Evolutionary conservation across 805 yeast species (phyloP).

Genomic region (Pichia sporocuriosa): DNA sequence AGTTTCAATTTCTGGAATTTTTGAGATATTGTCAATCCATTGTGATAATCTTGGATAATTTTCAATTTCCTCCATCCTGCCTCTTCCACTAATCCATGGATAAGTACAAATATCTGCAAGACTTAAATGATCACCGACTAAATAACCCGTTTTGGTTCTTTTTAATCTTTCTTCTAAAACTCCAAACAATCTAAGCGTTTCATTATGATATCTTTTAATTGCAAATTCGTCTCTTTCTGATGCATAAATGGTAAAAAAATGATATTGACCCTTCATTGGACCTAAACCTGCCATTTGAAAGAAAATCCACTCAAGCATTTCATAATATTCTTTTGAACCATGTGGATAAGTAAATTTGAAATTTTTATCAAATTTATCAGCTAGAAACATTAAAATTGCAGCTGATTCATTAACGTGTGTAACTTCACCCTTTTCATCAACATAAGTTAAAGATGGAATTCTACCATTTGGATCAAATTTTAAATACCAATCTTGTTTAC

Average conservation of each 20-base stretch:
- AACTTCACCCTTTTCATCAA: constrained; percentile 34
- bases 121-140: constrained; percentile 53
- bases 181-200: constrained; percentile 46
- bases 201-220: constrained; percentile 43
- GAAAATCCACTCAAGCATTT: constrained; percentile 44
- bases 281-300: constrained; percentile 57
- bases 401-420: constrained; percentile 50
- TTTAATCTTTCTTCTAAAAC: constrained; percentile 47
- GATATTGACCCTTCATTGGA: constrained; percentile 59
- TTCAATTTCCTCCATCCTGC: constrained; percentile 13
- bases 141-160: constrained; percentile 42
- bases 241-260: constrained; percentile 40
- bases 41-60: constrained; percentile 35
- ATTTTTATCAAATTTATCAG: constrained; percentile 54
- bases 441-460: constrained; percentile 48
- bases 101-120: constrained; percentile 50
- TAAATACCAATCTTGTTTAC: constrained; percentile 52
- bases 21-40: constrained; percentile 34
- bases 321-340: constrained; percentile 41
- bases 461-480: constrained; percentile 57
- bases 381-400: constrained; percentile 53
- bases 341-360: constrained; percentile 37
- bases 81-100: constrained; percentile 37
- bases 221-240: constrained; percentile 49
- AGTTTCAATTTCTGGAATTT: constrained; percentile 29